Evolutionary conservation across 2,329 filamentous ascomycete genomes (phyloP), one percentile per base, ranked within the genome.

Genomic region (Raffaelea arxii): DNA sequence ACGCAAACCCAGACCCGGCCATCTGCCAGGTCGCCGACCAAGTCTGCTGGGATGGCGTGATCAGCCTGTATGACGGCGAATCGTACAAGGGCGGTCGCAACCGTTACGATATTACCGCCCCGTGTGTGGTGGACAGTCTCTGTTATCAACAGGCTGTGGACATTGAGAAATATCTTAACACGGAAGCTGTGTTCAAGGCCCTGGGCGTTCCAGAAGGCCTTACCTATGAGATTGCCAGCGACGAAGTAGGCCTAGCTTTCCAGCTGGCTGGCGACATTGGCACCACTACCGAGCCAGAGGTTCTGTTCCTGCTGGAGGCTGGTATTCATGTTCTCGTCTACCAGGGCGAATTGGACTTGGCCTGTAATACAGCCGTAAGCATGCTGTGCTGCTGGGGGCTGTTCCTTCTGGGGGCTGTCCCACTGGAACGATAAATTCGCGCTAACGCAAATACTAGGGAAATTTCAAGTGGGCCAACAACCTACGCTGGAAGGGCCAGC

Each of bases 131-230:
- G 11, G 45, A 47, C 40, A 14, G 16, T 4, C 35, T 38, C 2
- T 68, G 78, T 32, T 75, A 80, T 58, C 70, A 77, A 54, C 80
- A 80, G 57, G 78, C 82, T 53, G 69, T 80, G 54, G 69, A 77
- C 30, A 72, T 53, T 58, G 63, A 12, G 62, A 69, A n/a, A 7
- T 83, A 80, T 56, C 67, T 83, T 25, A 82, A 82, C 59, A 67
- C 65, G 2, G 62, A 70, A 0, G 57, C 63, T 11, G 69, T 80
- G 1, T 75, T 76, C 52, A 55, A 62, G n/a, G 77, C 77, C 0
- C 72, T 83, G 46, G 78, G 78, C 10, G 78, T 75, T 0, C 47
- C 47, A 6, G 12, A n/a, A 4, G 21, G n/a, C 6, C 14, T 46
- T 3, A 11, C 16, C 22, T 75, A 63, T 53, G 69, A 70, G 46